Evolutionary conservation across 2,329 filamentous ascomycete species (phyloP).

Genomic region (Zymoseptoria pseudotritici): DNA sequence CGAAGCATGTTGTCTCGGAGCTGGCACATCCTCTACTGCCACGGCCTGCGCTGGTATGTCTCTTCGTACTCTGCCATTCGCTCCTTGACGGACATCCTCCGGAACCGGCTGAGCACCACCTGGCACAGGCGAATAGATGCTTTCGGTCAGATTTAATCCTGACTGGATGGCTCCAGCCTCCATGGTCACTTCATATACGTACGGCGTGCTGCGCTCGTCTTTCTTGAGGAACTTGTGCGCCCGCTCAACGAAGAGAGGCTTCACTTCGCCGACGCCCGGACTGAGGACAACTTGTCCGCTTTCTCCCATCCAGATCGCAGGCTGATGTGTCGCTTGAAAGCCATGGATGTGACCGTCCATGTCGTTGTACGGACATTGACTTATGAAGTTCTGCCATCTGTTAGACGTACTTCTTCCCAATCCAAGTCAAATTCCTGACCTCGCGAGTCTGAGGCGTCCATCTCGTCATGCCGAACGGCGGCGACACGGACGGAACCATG

Average conservation of each 20-base stretch:
- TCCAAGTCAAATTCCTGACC: slow-evolving; percentile 3
- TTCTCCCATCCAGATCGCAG: slow-evolving; percentile 49
- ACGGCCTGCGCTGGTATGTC: slow-evolving; percentile 1
- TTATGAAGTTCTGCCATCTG: slow-evolving; percentile 40
- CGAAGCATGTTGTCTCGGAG: neutral
- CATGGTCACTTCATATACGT: slow-evolving; percentile 41
- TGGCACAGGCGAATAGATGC: slow-evolving; percentile 32
- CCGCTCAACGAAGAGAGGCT: slow-evolving; percentile 35
- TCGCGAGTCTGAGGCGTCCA: slow-evolving; percentile 43
- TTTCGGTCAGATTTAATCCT: slow-evolving; percentile 27
- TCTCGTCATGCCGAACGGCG: slow-evolving; percentile 45
- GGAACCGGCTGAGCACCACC: slow-evolving; percentile 36
- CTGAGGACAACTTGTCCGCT: slow-evolving; percentile 40
- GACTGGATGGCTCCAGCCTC: slow-evolving; percentile 30
- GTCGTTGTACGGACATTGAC: slow-evolving; percentile 43
- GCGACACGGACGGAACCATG: slow-evolving; percentile 30
- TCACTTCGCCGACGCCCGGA: slow-evolving; percentile 32
- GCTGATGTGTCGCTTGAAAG: slow-evolving; percentile 46
- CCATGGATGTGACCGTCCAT: slow-evolving; percentile 40
- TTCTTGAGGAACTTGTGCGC: slow-evolving; percentile 37
- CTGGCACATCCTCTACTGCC: neutral
- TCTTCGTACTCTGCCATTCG: slow-evolving; percentile 33
- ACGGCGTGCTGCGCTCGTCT: slow-evolving; percentile 39
- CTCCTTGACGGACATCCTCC: slow-evolving; percentile 32
- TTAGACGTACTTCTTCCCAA: slow-evolving; percentile 9